Conservation (phyloP, 805 yeast species). For the Myxozyma nipponensis region DNA sequence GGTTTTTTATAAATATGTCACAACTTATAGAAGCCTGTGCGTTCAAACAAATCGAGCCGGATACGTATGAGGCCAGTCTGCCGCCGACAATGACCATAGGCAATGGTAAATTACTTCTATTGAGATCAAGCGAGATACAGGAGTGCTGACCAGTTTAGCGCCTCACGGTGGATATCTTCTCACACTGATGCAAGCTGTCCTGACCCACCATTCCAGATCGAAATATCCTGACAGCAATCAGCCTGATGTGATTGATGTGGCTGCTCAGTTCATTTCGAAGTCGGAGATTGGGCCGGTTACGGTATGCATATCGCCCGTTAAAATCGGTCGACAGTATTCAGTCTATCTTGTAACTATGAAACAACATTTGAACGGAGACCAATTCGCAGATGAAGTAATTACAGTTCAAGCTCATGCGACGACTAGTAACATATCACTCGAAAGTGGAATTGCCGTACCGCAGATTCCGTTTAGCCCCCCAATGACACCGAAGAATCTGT, state of each 20-base stretch:
- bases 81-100: no score
- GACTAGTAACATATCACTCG: background rate
- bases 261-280: background rate
- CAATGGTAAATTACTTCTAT: no score
- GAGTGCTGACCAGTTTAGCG: no score
- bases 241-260: background rate
- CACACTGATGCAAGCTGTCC: background rate
- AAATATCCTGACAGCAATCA: background rate
- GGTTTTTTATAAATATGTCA: no score
- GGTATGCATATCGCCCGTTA: background rate
- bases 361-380: background rate
- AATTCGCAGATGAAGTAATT: background rate
- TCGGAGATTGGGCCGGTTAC: background rate
- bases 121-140: no score
- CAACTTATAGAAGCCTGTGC: no score
- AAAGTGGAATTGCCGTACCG: background rate
- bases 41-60: no score
- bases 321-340: background rate
- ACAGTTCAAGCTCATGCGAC: background rate
- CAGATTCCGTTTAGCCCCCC: background rate
- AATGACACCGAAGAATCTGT: background rate
- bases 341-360: background rate
- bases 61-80: no score
- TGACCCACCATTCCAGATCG: background rate
- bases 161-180: background rate